phyloP scores from a whole-genome alignment of 1,284 basidiomycete genomes.

The Pisolithus thermaeus region DNA sequence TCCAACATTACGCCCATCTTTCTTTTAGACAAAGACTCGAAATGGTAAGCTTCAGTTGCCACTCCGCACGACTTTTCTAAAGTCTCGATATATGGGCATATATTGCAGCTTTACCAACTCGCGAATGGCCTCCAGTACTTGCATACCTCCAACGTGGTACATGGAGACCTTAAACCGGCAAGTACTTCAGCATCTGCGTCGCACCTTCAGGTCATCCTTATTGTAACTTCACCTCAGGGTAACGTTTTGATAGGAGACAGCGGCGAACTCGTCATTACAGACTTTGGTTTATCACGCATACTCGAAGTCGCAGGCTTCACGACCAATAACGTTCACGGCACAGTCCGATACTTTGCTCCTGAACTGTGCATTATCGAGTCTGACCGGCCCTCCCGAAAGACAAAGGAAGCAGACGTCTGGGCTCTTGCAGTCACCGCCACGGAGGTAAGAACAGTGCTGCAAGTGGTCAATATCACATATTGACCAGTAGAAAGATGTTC shows the following conservation, averaged over 20 bases:
- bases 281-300: constrained; percentile 29
- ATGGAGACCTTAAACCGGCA: constrained; percentile 29
- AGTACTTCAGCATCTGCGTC: constrained; percentile 1
- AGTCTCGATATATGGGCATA: not conserved
- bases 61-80: not conserved
- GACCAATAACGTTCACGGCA: constrained; percentile 21
- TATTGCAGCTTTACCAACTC: constrained; percentile 16
- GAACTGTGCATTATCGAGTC: constrained; percentile 13
- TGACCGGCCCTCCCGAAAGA: constrained; percentile 10
- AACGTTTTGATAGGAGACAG: constrained; percentile 23
- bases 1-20: not conserved
- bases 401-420: constrained; percentile 23
- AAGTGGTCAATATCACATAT: not conserved
- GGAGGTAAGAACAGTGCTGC: constrained; percentile 13
- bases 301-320: constrained; percentile 26
- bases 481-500: constrained; percentile 14
- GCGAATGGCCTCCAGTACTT: constrained; percentile 21
- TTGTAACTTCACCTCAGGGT: constrained; percentile 8
- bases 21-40: constrained; percentile 13
- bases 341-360: constrained; percentile 25
- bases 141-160: constrained; percentile 15
- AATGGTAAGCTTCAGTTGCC: constrained; percentile 11
- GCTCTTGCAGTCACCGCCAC: constrained; percentile 23
- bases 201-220: not conserved
- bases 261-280: constrained; percentile 20